Conservation (phyloP, 2,329 filamentous ascomycete genomes). For the Tolypocladium album region DNA sequence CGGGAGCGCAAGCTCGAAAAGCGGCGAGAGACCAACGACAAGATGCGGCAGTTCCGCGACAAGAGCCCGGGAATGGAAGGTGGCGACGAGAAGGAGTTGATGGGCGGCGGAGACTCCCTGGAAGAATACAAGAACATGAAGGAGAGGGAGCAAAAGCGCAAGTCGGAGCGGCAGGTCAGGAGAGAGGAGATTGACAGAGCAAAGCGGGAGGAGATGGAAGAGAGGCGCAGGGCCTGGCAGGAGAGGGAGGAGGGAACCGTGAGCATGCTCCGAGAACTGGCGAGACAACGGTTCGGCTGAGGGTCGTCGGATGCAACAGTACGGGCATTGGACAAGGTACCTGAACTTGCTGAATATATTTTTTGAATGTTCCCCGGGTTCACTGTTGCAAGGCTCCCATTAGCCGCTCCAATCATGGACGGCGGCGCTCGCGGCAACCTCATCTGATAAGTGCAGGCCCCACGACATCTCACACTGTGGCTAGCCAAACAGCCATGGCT, state of each 20-base stretch:
- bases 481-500: neutral
- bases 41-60: constrained; percentile 63
- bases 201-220: constrained; percentile 68
- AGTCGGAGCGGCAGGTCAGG: constrained; percentile 73
- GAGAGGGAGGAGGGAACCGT: constrained; percentile 79
- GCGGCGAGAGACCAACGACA: constrained; percentile 58
- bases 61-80: constrained; percentile 48
- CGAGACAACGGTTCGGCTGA: constrained; percentile 66
- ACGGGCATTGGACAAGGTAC: neutral
- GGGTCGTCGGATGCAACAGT: neutral
- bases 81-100: constrained; percentile 60
- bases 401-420: neutral
- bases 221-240: constrained; percentile 56
- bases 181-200: constrained; percentile 73
- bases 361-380: neutral
- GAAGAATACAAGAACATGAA: constrained; percentile 59
- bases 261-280: constrained; percentile 68
- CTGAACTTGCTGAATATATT: neutral
- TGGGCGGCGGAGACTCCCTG: constrained; percentile 59
- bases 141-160: constrained; percentile 56
- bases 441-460: neutral
- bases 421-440: neutral
- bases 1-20: constrained; percentile 83
- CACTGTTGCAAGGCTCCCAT: neutral
- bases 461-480: neutral